Evolutionary conservation across 345 rosid species (phyloP).

Genomic region (Linum trigynum): DNA sequence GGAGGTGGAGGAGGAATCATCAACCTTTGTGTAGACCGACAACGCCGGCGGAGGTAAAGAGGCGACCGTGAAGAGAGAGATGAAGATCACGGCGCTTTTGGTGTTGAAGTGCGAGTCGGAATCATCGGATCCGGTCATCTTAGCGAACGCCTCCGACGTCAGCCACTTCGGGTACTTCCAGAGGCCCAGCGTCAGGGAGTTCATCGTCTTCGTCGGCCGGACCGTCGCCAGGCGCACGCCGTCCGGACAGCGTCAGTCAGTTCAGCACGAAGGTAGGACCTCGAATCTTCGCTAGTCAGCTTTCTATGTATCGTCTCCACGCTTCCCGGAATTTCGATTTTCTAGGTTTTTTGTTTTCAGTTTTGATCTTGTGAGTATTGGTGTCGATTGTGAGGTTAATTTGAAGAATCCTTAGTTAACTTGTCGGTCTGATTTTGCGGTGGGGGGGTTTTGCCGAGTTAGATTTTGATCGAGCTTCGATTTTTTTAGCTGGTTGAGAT

Average conservation of each 20-base stretch:
- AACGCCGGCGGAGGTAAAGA: background rate
- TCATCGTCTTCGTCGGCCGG: conserved; percentile 74
- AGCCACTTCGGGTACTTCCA: conserved; percentile 89
- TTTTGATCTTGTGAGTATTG: background rate
- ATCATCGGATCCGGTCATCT: conserved; percentile 55
- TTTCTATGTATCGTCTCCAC: background rate
- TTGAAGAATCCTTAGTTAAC: background rate
- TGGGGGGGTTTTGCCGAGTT: no score
- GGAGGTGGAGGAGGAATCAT: no score
- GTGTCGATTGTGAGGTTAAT: background rate
- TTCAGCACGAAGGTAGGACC: conserved; percentile 69
- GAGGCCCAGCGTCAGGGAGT: conserved; percentile 77
- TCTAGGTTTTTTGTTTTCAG: background rate
- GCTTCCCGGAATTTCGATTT: background rate
- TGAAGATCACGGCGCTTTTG: conserved; percentile 91
- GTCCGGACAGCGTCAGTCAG: conserved; percentile 82
- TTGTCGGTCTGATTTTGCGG: background rate
- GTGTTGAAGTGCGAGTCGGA: conserved; percentile 64
- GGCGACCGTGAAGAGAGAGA: conserved; percentile 9
- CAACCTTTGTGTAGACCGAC: background rate
- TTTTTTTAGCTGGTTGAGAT: no score
- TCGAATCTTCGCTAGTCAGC: no score
- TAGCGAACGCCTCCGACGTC: conserved; percentile 66
- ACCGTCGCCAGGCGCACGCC: conserved; percentile 90
- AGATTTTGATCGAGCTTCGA: no score